phyloP scores from a whole-genome alignment of 2,329 filamentous ascomycete species.

The Chrysoporthe puriensis region DNA sequence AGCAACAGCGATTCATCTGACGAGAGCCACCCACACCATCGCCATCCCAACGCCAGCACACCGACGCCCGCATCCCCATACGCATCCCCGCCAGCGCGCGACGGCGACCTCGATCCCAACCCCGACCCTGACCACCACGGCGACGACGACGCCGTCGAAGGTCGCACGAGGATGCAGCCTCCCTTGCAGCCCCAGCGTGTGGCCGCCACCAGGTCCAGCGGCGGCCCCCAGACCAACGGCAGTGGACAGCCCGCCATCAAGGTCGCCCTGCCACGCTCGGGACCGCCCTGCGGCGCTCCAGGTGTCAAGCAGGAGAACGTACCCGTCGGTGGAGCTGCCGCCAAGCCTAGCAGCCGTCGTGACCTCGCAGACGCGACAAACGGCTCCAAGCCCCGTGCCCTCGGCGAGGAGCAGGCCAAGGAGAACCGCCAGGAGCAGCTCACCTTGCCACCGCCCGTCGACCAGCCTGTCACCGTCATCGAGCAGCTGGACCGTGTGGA shows the following conservation, averaged over 20 bases:
- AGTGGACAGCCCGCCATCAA: slow-evolving; percentile 7
- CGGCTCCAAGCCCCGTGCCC: slow-evolving; percentile 6
- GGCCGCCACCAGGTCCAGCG: slow-evolving; percentile 7
- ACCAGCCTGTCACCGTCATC: background rate
- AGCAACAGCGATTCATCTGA: background rate
- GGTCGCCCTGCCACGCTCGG: background rate
- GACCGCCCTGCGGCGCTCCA: background rate
- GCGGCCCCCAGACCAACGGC: slow-evolving; percentile 1
- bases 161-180: slow-evolving; percentile 8
- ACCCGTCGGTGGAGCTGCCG: background rate
- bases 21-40: background rate
- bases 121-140: background rate
- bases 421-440: slow-evolving; percentile 26
- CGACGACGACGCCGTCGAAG: background rate
- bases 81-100: slow-evolving; percentile 5
- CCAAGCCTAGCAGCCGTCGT: slow-evolving; percentile 1
- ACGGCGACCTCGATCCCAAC: background rate
- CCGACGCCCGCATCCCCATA: background rate
- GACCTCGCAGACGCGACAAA: slow-evolving; percentile 18
- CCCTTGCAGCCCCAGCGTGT: slow-evolving; percentile 16
- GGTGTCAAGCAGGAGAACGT: slow-evolving; percentile 16
- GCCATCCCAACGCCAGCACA: background rate
- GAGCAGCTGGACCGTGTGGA: background rate
- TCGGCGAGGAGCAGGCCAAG: slow-evolving; percentile 21
- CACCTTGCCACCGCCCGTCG: slow-evolving; percentile 15